Evolutionary conservation across 768 basidiomycete species (phyloP), one percentile per base, ranked within the genome.

Genomic region (Amanita exitialis): DNA sequence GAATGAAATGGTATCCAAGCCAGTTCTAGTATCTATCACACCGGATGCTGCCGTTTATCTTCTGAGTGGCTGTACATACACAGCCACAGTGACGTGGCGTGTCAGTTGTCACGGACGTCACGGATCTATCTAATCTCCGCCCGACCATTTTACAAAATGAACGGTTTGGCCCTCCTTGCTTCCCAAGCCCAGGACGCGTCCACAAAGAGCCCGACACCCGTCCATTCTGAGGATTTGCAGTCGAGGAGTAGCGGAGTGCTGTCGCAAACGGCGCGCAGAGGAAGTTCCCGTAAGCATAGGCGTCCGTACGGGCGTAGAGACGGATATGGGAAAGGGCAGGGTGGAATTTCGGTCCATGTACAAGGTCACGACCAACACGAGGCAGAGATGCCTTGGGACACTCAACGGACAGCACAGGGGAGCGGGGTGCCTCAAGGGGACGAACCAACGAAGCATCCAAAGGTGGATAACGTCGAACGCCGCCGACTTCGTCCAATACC

Each of bases 181-280:
- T 38, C 48, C 9, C 21, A 49, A 35, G 48, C 48, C 3, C 37
- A 49, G 9, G 36, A 38, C 3, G 48, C 48, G 8, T 36, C 49
- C 5, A 25, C 39, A 18, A 51, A 44, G 6, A 25, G 27, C 10
- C 6, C 41, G 6, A 37, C 32, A 16, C 49, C 39, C 1, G 21
- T 51, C 10, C 49, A 51, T 34, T 43, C 49, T 1, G 49, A 51
- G 23, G 49, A 51, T n/a, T 25, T 43, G 21, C 49, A 51, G 32
- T 42, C 6, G 9, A 20, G 34, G 13, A 23, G 38, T 1, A 30
- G 8, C 12, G 37, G n/a, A 41, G 23, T 23, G 13, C 25, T 37
- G 10, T 12, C 25, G 16, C 38, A 37, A 12, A 32, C 20, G n/a
- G 48, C 35, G 34, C 16, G 36, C 23, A 35, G 35, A 21, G 32